phyloP scores from a whole-genome alignment of 2,329 filamentous ascomycete genomes.

The Colletotrichum cereale region DNA sequence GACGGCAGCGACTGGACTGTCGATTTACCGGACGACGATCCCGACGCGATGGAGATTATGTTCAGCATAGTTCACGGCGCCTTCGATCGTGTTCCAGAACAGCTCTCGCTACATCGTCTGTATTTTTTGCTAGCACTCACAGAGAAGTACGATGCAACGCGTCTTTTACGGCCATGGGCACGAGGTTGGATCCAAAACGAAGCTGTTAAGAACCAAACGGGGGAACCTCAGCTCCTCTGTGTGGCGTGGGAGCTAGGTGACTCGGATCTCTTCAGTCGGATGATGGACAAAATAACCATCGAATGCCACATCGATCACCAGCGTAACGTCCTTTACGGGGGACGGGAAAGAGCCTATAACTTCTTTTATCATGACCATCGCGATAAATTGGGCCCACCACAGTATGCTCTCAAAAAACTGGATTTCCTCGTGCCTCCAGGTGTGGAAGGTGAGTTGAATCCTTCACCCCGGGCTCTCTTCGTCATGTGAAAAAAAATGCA shows the following conservation, averaged over 20 bases:
- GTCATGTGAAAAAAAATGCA: neutral
- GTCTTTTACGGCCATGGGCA: neutral
- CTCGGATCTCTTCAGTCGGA: neutral
- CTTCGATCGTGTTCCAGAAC: neutral
- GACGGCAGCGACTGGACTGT: constrained; percentile 6
- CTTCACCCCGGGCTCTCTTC: neutral
- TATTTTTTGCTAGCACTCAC: neutral
- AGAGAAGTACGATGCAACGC: neutral
- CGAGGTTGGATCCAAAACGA: neutral
- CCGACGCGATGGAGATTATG: neutral
- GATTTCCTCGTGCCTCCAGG: neutral
- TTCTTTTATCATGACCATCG: no score
- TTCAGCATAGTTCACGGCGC: constrained; percentile 14
- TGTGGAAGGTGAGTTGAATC: neutral
- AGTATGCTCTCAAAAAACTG: neutral
- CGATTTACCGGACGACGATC: neutral
- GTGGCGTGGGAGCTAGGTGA: constrained; percentile 2
- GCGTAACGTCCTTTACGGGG: neutral
- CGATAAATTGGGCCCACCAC: neutral
- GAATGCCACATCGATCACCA: neutral
- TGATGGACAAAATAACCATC: neutral
- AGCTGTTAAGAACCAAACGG: neutral
- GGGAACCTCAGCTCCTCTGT: neutral
- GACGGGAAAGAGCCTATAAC: no score
- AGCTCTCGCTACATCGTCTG: neutral